These are phyloP conservation scores for Ogataea corticis DNA, from an alignment of 805 yeast species.

Conservation along the genomic window DNA sequence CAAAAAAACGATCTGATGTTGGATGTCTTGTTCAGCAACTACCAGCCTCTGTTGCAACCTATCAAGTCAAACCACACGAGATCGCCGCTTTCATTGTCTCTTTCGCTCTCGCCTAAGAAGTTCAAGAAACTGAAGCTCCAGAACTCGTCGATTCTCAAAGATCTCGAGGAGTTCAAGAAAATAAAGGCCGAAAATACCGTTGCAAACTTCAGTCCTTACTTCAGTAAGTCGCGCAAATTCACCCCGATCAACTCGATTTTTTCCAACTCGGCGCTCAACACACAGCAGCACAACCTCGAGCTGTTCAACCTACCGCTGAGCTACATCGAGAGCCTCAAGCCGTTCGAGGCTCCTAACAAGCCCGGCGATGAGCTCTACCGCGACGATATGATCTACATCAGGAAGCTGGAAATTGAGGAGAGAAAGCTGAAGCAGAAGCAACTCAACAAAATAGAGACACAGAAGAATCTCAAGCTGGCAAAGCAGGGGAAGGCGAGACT, in stretches of 20 bases:
- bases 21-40: constrained; percentile 32
- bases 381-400: constrained; percentile 34
- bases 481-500: constrained; percentile 27
- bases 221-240: constrained; percentile 26
- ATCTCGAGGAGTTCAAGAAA: constrained; percentile 29
- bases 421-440: constrained; percentile 19
- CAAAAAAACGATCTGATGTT: constrained; percentile 28
- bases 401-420: constrained; percentile 34
- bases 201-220: constrained; percentile 31
- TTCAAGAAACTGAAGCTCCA: constrained; percentile 20
- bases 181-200: constrained; percentile 19
- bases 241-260: constrained; percentile 32
- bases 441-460: constrained; percentile 16
- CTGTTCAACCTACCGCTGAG: constrained; percentile 35
- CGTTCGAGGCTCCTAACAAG: constrained; percentile 20
- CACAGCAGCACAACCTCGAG: constrained; percentile 36
- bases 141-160: constrained; percentile 29
- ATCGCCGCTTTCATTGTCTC: constrained; percentile 20
- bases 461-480: constrained; percentile 24
- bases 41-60: constrained; percentile 33
- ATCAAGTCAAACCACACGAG: constrained; percentile 30
- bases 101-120: constrained; percentile 22
- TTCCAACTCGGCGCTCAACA: constrained; percentile 34
- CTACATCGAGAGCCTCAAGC: constrained; percentile 24
- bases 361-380: constrained; percentile 36